These are phyloP conservation scores for Cryptococcus jaspeensis DNA, from an alignment of 1,284 basidiomycete species.

Conservation along the genomic window DNA sequence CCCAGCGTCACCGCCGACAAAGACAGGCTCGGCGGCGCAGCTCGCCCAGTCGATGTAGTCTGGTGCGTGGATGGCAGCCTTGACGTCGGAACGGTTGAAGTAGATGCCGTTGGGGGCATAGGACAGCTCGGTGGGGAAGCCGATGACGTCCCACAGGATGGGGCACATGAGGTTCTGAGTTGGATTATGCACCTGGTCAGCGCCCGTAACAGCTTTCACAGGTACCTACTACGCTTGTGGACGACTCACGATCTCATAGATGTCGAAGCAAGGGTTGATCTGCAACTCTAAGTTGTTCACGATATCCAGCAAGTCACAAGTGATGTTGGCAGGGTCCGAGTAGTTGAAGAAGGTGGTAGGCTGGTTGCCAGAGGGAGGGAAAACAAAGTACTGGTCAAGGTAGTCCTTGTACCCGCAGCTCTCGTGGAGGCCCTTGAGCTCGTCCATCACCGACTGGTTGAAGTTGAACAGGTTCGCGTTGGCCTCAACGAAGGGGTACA, in stretches of 20 bases:
- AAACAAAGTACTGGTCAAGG: constrained; percentile 60
- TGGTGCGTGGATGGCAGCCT: constrained; percentile 70
- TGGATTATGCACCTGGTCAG: not conserved
- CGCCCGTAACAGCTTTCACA: not conserved
- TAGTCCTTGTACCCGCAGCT: constrained; percentile 66
- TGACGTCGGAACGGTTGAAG: constrained; percentile 69
- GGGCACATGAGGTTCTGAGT: constrained; percentile 51
- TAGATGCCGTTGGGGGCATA: constrained; percentile 50
- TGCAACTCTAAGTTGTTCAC: constrained; percentile 62
- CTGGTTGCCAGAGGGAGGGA: constrained; percentile 59
- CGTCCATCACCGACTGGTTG: constrained; percentile 59
- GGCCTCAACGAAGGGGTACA: constrained; percentile 30
- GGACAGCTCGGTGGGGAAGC: constrained; percentile 61
- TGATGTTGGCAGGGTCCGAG: constrained; percentile 51
- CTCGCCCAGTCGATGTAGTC: constrained; percentile 61
- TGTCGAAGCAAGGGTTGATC: constrained; percentile 71
- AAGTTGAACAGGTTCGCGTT: constrained; percentile 23
- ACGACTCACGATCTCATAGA: constrained; percentile 64
- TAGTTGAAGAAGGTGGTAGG: constrained; percentile 16
- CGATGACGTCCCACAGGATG: constrained; percentile 71
- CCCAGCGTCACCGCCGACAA: constrained; percentile 41
- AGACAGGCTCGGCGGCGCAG: constrained; percentile 63
- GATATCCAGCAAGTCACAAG: constrained; percentile 66
- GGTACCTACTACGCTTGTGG: no score
- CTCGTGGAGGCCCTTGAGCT: constrained; percentile 59